Conservation (phyloP, 1,284 basidiomycete genomes). For the Schizophyllum commune region DNA sequence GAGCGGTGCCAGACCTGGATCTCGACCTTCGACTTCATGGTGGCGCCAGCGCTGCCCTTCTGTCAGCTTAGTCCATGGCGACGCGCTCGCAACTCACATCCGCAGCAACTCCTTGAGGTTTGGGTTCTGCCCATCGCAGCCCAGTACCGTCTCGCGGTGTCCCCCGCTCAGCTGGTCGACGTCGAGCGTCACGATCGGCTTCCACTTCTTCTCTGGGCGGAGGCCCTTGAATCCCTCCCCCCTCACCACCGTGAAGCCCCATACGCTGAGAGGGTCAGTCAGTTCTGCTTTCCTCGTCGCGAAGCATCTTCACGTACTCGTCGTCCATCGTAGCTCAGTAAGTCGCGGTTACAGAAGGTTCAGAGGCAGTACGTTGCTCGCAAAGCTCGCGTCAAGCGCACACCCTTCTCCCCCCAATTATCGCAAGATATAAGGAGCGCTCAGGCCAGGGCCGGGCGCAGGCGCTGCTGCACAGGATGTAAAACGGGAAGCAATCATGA, state of each 20-base stretch:
- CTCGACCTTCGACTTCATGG: conserved; percentile 33
- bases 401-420: too few species aligned
- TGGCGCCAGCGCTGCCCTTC: conserved; percentile 29
- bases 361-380: too few species aligned
- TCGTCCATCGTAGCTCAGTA: neutral
- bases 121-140: conserved; percentile 60
- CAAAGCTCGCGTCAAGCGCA: too few species aligned
- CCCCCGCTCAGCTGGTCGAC: conserved; percentile 28
- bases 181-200: conserved; percentile 51
- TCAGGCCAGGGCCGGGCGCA: too few species aligned
- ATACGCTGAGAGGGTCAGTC: neutral
- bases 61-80: neutral
- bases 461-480: too few species aligned
- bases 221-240: conserved; percentile 37
- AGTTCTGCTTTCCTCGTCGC: neutral
- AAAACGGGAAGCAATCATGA: neutral
- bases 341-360: too few species aligned
- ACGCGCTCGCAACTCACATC: conserved; percentile 36
- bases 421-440: too few species aligned
- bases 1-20: conserved; percentile 48
- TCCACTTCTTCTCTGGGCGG: conserved; percentile 47
- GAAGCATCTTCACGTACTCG: neutral
- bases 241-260: conserved; percentile 27
- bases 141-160: conserved; percentile 45
- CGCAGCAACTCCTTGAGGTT: conserved; percentile 46